phyloP scores from a whole-genome alignment of 1,284 basidiomycete species.

The Malassezia globosa region DNA sequence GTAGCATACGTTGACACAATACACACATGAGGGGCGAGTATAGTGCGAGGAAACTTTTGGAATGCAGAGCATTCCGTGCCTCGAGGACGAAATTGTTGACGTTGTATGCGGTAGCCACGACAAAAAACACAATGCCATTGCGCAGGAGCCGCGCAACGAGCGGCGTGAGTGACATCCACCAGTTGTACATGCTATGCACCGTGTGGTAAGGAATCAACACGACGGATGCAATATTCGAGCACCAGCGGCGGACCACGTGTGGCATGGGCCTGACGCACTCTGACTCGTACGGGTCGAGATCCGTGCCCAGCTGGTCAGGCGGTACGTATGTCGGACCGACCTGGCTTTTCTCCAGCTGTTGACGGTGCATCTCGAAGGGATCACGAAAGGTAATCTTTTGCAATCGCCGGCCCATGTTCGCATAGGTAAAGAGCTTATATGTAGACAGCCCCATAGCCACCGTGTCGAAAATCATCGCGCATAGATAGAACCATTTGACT shows the following conservation, averaged over 20 bases:
- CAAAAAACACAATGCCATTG: conserved; percentile 29
- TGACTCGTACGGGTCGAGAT: background rate
- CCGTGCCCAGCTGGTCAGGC: background rate
- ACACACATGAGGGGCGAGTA: conserved; percentile 31
- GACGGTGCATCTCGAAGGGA: conserved; percentile 8
- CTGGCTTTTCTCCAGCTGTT: background rate
- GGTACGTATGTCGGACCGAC: background rate
- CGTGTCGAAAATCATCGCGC: conserved; percentile 24
- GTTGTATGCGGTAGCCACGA: conserved; percentile 27
- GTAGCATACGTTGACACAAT: conserved; percentile 26
- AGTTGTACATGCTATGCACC: background rate
- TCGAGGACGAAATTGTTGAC: conserved; percentile 27
- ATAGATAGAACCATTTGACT: conserved; percentile 29
- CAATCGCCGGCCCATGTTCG: conserved; percentile 12
- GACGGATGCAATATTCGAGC: background rate
- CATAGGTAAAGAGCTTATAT: conserved; percentile 19
- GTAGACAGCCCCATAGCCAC: conserved; percentile 22
- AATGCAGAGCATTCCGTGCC: conserved; percentile 13
- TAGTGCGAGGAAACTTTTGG: conserved; percentile 26
- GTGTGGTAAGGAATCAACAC: conserved; percentile 4
- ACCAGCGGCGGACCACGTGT: background rate
- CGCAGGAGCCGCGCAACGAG: conserved; percentile 23
- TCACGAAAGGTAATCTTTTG: conserved; percentile 5
- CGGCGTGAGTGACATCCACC: conserved; percentile 21
- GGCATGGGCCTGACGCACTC: background rate